phyloP scores from a whole-genome alignment of 2,329 filamentous ascomycete species.

The Aspergillus candidus region DNA sequence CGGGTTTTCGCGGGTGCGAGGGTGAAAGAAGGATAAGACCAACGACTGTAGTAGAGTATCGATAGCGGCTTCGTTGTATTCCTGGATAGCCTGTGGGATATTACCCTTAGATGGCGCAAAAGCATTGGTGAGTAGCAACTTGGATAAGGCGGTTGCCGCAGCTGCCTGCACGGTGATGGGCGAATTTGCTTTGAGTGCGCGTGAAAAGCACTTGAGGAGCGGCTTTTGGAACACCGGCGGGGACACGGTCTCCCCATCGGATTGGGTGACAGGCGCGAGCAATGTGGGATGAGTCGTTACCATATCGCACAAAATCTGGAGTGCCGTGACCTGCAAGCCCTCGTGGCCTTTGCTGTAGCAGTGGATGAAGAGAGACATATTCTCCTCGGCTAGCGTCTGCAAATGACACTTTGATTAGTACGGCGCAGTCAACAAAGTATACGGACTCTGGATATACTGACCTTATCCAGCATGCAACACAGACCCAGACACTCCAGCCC shows the following conservation, averaged over 20 bases:
- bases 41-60: constrained; percentile 76
- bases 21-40: constrained; percentile 83
- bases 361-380: constrained; percentile 87
- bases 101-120: constrained; percentile 49
- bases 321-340: constrained; percentile 76
- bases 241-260: constrained; percentile 46
- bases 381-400: constrained; percentile 79
- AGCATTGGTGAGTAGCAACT: constrained; percentile 74
- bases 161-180: constrained; percentile 71
- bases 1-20: constrained; percentile 71
- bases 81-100: constrained; percentile 46
- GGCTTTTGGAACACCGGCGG: constrained; percentile 49
- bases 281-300: constrained; percentile 81
- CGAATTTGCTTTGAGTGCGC: constrained; percentile 67
- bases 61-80: constrained; percentile 51
- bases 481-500: constrained; percentile 85
- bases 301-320: constrained; percentile 91
- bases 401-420: constrained; percentile 9
- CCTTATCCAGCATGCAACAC: constrained; percentile 82
- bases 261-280: constrained; percentile 51
- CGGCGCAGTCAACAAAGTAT: neutral
- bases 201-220: constrained; percentile 78
- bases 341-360: constrained; percentile 93
- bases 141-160: constrained; percentile 74
- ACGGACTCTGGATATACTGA: constrained; percentile 25